phyloP scores from a whole-genome alignment of 2,329 filamentous ascomycete species.

The Botrytis fragariae region DNA sequence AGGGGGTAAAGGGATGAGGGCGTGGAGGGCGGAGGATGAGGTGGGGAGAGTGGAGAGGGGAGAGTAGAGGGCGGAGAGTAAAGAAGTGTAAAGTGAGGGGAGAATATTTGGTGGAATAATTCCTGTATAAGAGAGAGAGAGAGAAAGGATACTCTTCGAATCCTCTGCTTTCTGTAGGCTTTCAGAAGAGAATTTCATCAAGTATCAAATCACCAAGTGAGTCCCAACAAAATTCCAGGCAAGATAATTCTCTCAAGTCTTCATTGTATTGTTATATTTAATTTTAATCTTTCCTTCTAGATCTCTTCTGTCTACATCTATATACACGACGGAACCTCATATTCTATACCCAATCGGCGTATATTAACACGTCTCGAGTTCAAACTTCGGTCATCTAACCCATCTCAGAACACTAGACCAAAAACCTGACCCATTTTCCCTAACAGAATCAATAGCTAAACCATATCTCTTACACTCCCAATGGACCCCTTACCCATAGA shows the following conservation, averaged over 20 bases:
- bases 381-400: not conserved
- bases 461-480: not conserved
- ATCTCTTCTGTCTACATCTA: not conserved
- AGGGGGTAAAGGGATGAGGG: not conserved
- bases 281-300: not conserved
- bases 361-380: not conserved
- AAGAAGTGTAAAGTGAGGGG: not conserved
- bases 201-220: not conserved
- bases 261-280: not conserved
- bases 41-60: no score
- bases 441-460: not conserved
- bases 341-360: not conserved
- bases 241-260: not conserved
- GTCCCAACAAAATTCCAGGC: not conserved
- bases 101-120: not conserved
- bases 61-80: not conserved
- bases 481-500: no score
- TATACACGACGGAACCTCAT: not conserved
- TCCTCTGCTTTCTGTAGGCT: rapidly evolving
- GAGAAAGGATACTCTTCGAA: no score
- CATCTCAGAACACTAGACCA: not conserved
- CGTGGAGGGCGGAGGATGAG: not conserved
- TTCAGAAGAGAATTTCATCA: not conserved
- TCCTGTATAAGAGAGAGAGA: not conserved
- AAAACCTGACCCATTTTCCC: not conserved